Conservation (phyloP, 768 basidiomycete species). For the Agaricus bisporus region DNA sequence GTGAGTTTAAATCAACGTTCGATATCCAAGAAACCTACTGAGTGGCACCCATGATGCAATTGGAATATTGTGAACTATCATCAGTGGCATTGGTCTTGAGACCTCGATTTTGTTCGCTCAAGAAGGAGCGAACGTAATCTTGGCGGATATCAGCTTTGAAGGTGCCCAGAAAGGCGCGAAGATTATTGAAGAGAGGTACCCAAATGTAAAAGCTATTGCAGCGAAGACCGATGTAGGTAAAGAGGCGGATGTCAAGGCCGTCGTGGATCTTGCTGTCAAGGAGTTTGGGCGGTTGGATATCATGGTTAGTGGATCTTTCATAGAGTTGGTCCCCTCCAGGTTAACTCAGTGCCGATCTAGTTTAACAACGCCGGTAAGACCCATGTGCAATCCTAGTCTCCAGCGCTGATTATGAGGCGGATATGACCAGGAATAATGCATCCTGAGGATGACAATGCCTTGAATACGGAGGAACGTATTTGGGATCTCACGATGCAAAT, state of each 20-base stretch:
- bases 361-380: conserved; percentile 85
- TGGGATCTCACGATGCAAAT: conserved; percentile 93
- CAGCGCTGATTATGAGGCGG: not conserved
- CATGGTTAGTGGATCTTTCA: conserved; percentile 53
- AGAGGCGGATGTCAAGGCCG: conserved; percentile 78
- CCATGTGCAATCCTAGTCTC: not conserved
- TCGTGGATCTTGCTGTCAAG: conserved; percentile 73
- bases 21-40: conserved; percentile 13
- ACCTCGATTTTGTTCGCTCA: conserved; percentile 91
- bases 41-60: conserved; percentile 1
- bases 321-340: not conserved
- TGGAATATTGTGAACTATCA: conserved; percentile 10
- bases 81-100: conserved; percentile 93
- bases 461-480: conserved; percentile 94
- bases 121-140: conserved; percentile 88
- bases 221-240: conserved; percentile 84
- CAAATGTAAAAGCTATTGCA: conserved; percentile 63
- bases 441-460: conserved; percentile 86
- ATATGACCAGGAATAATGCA: conserved; percentile 87
- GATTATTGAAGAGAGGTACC: conserved; percentile 58
- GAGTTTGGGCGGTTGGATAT: conserved; percentile 93
- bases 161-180: conserved; percentile 65
- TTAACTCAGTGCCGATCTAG: conserved; percentile 30
- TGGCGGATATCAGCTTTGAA: conserved; percentile 80
- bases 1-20: conserved; percentile 39